Evolutionary conservation across 768 basidiomycete species (phyloP).

Genomic region (Lentinus brumalis): DNA sequence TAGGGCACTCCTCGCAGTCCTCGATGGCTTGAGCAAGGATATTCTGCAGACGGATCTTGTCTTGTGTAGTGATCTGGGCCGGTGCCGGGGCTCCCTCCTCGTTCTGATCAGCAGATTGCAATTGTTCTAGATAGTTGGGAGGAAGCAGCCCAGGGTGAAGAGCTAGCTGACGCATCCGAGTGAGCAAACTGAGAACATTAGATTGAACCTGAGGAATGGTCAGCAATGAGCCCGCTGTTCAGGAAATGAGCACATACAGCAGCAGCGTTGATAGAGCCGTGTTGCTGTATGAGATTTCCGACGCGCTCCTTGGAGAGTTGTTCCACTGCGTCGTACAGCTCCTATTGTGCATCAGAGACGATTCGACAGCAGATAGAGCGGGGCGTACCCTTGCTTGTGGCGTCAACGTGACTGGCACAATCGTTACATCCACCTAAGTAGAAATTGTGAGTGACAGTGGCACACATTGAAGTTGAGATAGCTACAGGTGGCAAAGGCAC

Average conservation of each 20-base stretch:
- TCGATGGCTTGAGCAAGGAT: slow-evolving; percentile 69
- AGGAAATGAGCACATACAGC: slow-evolving; percentile 29
- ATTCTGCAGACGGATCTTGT: slow-evolving; percentile 55
- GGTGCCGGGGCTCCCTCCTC: slow-evolving; percentile 33
- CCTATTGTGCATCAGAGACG: slow-evolving; percentile 33
- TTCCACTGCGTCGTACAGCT: slow-evolving; percentile 72
- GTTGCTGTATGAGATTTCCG: slow-evolving; percentile 49
- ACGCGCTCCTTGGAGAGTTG: slow-evolving; percentile 62
- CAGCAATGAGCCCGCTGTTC: not conserved
- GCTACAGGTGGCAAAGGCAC: slow-evolving; percentile 73
- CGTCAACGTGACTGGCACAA: slow-evolving; percentile 66
- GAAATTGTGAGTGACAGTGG: not conserved
- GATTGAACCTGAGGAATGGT: slow-evolving; percentile 52
- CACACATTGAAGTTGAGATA: not conserved
- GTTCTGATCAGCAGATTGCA: slow-evolving; percentile 40
- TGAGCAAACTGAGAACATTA: slow-evolving; percentile 80
- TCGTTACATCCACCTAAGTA: slow-evolving; percentile 71
- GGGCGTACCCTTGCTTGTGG: slow-evolving; percentile 62
- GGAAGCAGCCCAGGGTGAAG: slow-evolving; percentile 81
- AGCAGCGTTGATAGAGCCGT: slow-evolving; percentile 42
- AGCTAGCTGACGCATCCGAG: slow-evolving; percentile 80
- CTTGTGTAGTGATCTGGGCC: slow-evolving; percentile 47
- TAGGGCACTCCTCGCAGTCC: slow-evolving; percentile 81
- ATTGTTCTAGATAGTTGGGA: slow-evolving; percentile 64
- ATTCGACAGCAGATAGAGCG: not conserved